These are phyloP conservation scores for Plantago major DNA, from an alignment of 257 asterid species.

Conservation along the genomic window DNA sequence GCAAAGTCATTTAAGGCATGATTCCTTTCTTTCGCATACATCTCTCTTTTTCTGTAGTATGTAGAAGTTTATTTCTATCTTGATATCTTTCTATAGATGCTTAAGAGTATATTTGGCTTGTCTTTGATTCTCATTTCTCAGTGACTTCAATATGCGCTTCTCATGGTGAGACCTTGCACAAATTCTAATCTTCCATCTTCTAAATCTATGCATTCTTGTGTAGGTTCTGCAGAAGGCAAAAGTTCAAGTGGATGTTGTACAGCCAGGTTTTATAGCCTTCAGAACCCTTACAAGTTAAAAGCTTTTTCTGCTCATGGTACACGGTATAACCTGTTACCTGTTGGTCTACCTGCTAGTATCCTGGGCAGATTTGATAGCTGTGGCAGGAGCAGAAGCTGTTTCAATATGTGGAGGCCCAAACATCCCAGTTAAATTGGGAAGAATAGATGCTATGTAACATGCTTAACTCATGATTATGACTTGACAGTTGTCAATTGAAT, in stretches of 20 bases:
- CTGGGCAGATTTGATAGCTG: slow-evolving; percentile 90
- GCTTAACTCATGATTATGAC: slow-evolving; percentile 13
- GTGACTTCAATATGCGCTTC: slow-evolving; percentile 19
- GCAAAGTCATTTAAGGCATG: slow-evolving; percentile 72
- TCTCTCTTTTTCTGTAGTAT: not conserved
- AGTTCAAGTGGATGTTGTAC: slow-evolving; percentile 49
- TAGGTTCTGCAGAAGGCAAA: slow-evolving; percentile 80
- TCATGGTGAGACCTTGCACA: slow-evolving; percentile 23
- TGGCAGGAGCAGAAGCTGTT: slow-evolving; percentile 92
- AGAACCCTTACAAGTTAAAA: not conserved
- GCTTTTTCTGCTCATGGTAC: not conserved
- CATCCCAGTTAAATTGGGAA: slow-evolving; percentile 64
- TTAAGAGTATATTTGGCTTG: not conserved
- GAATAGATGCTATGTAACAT: slow-evolving; percentile 67
- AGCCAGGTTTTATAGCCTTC: slow-evolving; percentile 43
- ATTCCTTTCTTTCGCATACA: slow-evolving; percentile 9
- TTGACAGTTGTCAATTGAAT: not conserved
- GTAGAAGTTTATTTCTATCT: not conserved
- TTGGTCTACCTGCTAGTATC: slow-evolving; percentile 47
- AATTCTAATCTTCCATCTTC: slow-evolving; percentile 29
- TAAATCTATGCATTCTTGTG: slow-evolving; percentile 44
- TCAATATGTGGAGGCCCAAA: slow-evolving; percentile 85
- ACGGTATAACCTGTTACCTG: slow-evolving; percentile 13
- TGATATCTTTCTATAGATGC: too few species aligned
- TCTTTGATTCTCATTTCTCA: slow-evolving; percentile 19